Percentiles rank a stretch among this genome's conserved stretches.
Evolutionary conservation across 2,329 filamentous ascomycete genomes (phyloP).

Genomic region (Neonectria ditissima): DNA sequence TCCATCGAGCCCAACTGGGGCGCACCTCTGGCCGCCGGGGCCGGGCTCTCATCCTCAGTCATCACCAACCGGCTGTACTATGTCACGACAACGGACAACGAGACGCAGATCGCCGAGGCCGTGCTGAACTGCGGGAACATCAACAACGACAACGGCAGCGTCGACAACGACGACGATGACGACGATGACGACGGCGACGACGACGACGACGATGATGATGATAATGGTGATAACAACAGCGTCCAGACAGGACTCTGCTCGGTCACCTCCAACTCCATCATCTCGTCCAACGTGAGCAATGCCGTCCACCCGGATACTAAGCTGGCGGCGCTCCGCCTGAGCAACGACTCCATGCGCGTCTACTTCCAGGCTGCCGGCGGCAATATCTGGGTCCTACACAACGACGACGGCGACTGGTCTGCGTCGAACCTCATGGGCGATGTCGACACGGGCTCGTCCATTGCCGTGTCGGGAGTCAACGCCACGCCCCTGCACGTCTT

Average conservation of each 20-base stretch:
- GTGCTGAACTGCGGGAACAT: conserved; percentile 29
- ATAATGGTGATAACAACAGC: no score
- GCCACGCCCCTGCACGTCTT: conserved; percentile 25
- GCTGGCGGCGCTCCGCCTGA: conserved; percentile 31
- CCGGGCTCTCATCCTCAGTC: conserved; percentile 14
- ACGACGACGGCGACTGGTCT: conserved; percentile 24
- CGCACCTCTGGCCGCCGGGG: conserved; percentile 32
- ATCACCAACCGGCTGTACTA: conserved; percentile 33
- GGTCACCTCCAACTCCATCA: conserved; percentile 33
- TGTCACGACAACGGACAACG: conserved; percentile 23
- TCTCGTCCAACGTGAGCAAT: conserved; percentile 27
- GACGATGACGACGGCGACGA: no score
- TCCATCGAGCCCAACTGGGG: conserved; percentile 36
- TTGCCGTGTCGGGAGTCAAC: conserved; percentile 27
- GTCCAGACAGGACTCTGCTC: conserved; percentile 18
- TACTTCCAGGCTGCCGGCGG: conserved; percentile 33
- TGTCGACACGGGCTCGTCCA: conserved; percentile 22
- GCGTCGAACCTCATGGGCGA: conserved; percentile 17
- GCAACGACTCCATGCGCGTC: conserved; percentile 26
- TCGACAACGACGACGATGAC: conserved; percentile 7
- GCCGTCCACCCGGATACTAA: conserved; percentile 31
- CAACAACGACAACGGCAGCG: conserved; percentile 13
- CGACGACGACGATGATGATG: no score
- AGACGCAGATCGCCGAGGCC: conserved; percentile 31
- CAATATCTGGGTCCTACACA: conserved; percentile 30